A percentile compares a stretch with the other conserved stretches of the same genome.
These are phyloP conservation scores for Septoria linicola DNA, from an alignment of 2,329 filamentous ascomycete species.

Conservation along the genomic window DNA sequence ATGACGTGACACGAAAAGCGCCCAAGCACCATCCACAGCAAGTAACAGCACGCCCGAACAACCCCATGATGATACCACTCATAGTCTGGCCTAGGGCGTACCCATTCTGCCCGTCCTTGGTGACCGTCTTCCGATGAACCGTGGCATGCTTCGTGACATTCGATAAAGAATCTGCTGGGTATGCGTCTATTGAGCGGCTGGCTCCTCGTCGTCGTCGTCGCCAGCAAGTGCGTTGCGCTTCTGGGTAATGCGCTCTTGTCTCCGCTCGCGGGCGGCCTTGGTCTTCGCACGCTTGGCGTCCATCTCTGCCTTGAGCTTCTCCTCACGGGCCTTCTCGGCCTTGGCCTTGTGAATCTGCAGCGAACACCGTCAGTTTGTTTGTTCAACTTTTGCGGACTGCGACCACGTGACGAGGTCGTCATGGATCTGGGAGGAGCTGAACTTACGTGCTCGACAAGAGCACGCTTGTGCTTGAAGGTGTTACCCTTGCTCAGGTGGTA, in stretches of 20 bases:
- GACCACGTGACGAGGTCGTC: constrained; percentile 39
- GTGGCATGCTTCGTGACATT: constrained; percentile 24
- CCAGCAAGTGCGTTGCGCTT: constrained; percentile 86
- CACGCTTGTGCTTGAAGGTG: constrained; percentile 99
- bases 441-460: constrained; percentile 99
- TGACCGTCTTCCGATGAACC: constrained; percentile 25
- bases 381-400: constrained; percentile 6
- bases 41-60: constrained; percentile 31
- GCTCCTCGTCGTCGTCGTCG: constrained; percentile 54
- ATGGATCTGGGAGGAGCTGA: constrained; percentile 26
- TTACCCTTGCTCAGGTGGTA: constrained; percentile 99
- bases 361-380: constrained; percentile 25
- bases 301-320: constrained; percentile 98
- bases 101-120: constrained; percentile 29
- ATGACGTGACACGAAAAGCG: constrained; percentile 24
- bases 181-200: constrained; percentile 27
- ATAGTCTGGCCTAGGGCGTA: constrained; percentile 27
- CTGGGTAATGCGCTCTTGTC: constrained; percentile 83
- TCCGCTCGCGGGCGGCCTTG: constrained; percentile 99
- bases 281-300: constrained; percentile 99
- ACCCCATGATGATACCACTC: constrained; percentile 26
- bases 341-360: constrained; percentile 98
- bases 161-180: constrained; percentile 17
- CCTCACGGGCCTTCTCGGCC: constrained; percentile 98
- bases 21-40: constrained; percentile 27